A percentile compares a stretch with the other conserved stretches of the same genome.
phyloP scores from a whole-genome alignment of 495 filamentous ascomycete species.

The Geoglossum glabrum region DNA sequence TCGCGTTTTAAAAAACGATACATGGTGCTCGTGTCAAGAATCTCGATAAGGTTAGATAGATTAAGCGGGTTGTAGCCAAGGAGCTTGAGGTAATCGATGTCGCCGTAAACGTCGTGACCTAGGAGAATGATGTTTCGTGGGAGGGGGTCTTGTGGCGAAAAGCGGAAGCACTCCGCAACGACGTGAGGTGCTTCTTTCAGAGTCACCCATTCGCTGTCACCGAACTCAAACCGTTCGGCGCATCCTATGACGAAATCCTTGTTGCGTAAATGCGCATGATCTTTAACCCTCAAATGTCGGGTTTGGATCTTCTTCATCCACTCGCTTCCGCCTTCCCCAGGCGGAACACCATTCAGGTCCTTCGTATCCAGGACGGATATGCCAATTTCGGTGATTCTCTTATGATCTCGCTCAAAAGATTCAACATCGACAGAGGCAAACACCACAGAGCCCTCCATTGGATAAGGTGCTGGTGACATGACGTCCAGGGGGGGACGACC shows the following conservation, averaged over 20 bases:
- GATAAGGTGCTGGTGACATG: slow-evolving; percentile 20
- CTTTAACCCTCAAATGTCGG: slow-evolving; percentile 56
- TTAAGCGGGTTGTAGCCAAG: slow-evolving; percentile 38
- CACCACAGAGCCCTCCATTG: slow-evolving; percentile 31
- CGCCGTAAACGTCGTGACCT: slow-evolving; percentile 47
- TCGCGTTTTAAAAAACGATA: slow-evolving; percentile 36
- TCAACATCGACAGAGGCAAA: slow-evolving; percentile 74
- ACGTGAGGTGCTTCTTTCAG: slow-evolving; percentile 18
- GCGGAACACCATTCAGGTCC: slow-evolving; percentile 29
- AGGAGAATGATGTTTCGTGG: slow-evolving; percentile 52
- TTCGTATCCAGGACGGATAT: slow-evolving; percentile 62
- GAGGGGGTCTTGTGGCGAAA: neutral
- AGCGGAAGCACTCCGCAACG: slow-evolving; percentile 11
- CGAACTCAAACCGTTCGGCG: slow-evolving; percentile 59
- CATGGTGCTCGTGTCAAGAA: slow-evolving; percentile 49
- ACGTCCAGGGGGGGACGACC: slow-evolving; percentile 14
- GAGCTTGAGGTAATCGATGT: slow-evolving; percentile 41
- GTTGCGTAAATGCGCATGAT: slow-evolving; percentile 46
- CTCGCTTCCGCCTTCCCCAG: slow-evolving; percentile 33
- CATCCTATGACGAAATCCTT: slow-evolving; percentile 43
- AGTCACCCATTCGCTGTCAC: slow-evolving; percentile 21
- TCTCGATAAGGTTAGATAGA: slow-evolving; percentile 34
- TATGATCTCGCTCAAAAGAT: slow-evolving; percentile 43
- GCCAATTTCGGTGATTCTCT: slow-evolving; percentile 64
- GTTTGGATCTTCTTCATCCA: slow-evolving; percentile 47